Conservation (phyloP, 805 yeast genomes). For the Metschnikowia reukaufii region DNA sequence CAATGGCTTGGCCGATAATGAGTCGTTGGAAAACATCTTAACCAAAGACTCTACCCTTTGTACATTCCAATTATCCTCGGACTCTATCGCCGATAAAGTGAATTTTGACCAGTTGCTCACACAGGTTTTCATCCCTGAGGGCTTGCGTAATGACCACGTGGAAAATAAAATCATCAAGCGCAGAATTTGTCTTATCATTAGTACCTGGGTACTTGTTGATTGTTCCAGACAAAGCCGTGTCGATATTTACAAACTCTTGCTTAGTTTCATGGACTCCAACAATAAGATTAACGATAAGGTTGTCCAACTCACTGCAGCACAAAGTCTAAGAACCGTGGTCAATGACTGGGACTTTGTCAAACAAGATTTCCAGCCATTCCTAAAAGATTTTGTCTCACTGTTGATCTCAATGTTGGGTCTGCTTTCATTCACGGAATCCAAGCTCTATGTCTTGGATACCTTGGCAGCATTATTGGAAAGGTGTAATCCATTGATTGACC, state of each 20-base stretch:
- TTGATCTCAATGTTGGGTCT: slow-evolving; percentile 50
- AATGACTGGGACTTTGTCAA: slow-evolving; percentile 88
- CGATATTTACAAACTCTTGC: slow-evolving; percentile 57
- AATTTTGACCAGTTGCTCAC: slow-evolving; percentile 65
- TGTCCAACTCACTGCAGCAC: slow-evolving; percentile 73
- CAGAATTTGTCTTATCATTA: slow-evolving; percentile 71
- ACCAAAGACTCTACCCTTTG: slow-evolving; percentile 77
- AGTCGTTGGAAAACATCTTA: slow-evolving; percentile 50
- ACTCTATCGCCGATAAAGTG: slow-evolving; percentile 61
- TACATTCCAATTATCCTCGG: slow-evolving; percentile 77
- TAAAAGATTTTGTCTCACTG: slow-evolving; percentile 51
- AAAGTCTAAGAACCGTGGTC: slow-evolving; percentile 63
- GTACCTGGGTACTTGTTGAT: slow-evolving; percentile 77
- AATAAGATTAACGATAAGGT: slow-evolving; percentile 64
- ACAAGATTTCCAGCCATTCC: slow-evolving; percentile 62
- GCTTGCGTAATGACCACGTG: slow-evolving; percentile 42
- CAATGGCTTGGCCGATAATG: slow-evolving; percentile 32
- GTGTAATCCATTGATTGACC: slow-evolving; percentile 62
- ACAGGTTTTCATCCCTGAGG: slow-evolving; percentile 68
- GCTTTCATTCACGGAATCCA: slow-evolving; percentile 68
- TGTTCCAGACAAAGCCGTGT: slow-evolving; percentile 59
- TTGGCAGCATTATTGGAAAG: slow-evolving; percentile 61
- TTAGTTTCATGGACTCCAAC: slow-evolving; percentile 47
- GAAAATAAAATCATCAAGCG: slow-evolving; percentile 67
- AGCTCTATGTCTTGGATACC: slow-evolving; percentile 68